Evolutionary conservation across 2,329 filamentous ascomycete species (phyloP).

Genomic region (Neopestalotiopsis sp.): DNA sequence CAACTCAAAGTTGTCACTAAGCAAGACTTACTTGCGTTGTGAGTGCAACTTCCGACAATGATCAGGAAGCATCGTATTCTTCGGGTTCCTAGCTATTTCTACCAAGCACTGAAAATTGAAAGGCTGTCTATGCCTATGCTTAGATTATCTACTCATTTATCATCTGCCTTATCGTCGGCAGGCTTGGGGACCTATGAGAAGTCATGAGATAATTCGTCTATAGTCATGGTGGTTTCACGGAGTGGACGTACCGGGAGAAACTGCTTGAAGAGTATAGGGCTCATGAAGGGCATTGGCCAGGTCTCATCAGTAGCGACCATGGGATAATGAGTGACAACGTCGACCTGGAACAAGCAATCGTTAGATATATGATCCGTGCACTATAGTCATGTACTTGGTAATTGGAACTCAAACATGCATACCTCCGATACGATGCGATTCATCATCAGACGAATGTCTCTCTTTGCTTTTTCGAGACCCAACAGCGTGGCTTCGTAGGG

Average conservation of each 20-base stretch:
- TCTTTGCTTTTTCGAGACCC: background rate
- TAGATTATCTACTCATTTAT: background rate
- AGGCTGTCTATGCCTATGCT: too few species aligned
- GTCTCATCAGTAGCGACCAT: conserved; percentile 7
- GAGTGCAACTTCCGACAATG: too few species aligned
- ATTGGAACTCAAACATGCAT: background rate
- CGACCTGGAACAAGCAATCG: background rate
- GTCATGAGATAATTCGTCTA: background rate
- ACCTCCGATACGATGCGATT: conserved; percentile 7
- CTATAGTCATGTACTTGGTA: background rate
- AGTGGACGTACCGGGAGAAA: background rate
- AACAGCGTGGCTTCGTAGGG: background rate
- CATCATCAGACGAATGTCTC: conserved; percentile 2
- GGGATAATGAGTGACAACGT: background rate
- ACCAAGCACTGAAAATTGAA: too few species aligned
- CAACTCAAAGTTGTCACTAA: background rate
- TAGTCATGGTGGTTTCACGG: background rate
- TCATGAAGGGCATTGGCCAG: conserved; percentile 9
- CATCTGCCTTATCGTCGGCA: background rate
- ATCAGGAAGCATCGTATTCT: too few species aligned
- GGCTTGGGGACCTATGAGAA: background rate
- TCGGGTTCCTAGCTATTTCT: too few species aligned
- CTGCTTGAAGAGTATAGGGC: conserved; percentile 1
- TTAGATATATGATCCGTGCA: background rate
- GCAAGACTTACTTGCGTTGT: too few species aligned